These are phyloP conservation scores for Opeltia flavorubescens DNA, from an alignment of 495 filamentous ascomycete species.

Conservation along the genomic window DNA sequence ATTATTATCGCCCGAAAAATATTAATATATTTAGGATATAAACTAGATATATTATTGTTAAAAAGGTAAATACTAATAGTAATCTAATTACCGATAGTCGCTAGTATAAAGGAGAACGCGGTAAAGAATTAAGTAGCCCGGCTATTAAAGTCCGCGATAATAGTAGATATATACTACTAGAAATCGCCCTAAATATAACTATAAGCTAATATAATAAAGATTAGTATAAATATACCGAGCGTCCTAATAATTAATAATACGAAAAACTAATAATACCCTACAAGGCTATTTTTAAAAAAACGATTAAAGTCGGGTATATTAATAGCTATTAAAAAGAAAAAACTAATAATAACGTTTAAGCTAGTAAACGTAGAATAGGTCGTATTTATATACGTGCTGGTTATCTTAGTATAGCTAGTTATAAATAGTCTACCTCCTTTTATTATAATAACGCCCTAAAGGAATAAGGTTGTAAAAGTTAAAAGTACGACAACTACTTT, in stretches of 20 bases:
- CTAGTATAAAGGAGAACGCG: constrained; percentile 32
- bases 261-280: constrained; percentile 42
- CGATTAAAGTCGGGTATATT: constrained; percentile 50
- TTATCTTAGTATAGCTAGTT: constrained; percentile 20
- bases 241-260: constrained; percentile 48
- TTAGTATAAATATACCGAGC: constrained; percentile 33
- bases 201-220: constrained; percentile 37
- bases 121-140: constrained; percentile 46
- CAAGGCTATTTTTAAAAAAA: constrained; percentile 35
- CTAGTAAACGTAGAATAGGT: constrained; percentile 27
- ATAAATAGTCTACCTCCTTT: constrained; percentile 23
- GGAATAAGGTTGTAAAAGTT: constrained; percentile 37
- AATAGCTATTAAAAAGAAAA: constrained; percentile 30
- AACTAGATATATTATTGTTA: constrained; percentile 43
- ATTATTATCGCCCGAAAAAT: constrained; percentile 41
- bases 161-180: constrained; percentile 41
- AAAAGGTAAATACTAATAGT: constrained; percentile 43
- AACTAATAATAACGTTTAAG: constrained; percentile 29
- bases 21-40: constrained; percentile 45
- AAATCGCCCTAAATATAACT: constrained; percentile 36
- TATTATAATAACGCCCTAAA: constrained; percentile 35
- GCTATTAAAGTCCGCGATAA: constrained; percentile 32
- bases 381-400: constrained; percentile 26
- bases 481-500: constrained; percentile 40
- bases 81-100: constrained; percentile 45